Evolutionary conservation across 2,329 filamentous ascomycete species (phyloP).

Genomic region (Trichoderma cornu-damae): DNA sequence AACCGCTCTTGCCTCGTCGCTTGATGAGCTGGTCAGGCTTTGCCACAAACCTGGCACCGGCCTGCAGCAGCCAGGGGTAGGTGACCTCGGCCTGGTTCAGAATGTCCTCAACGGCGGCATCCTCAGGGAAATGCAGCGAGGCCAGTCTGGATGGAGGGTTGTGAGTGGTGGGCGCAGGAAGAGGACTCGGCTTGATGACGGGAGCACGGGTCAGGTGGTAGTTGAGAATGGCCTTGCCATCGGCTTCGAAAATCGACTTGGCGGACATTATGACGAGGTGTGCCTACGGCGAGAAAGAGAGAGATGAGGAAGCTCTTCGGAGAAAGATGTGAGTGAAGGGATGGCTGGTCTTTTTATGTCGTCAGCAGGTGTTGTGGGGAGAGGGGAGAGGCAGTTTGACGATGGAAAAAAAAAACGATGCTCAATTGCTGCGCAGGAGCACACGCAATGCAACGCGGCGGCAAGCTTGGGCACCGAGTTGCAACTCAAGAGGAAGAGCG

Average conservation of each 20-base stretch:
- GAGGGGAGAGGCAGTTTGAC: no score
- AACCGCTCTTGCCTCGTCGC: constrained; percentile 97
- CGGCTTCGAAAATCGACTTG: constrained; percentile 97
- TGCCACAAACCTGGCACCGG: constrained; percentile 88
- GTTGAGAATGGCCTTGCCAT: constrained; percentile 99
- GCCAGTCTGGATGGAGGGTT: constrained; percentile 89
- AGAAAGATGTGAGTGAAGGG: neutral
- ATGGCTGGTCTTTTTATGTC: constrained; percentile 16
- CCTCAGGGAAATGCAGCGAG: constrained; percentile 87
- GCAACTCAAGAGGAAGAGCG: neutral
- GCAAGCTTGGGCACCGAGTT: constrained; percentile 8
- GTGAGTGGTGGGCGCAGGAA: constrained; percentile 77
- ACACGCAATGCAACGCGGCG: neutral
- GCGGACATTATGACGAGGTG: constrained; percentile 46
- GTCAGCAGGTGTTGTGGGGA: constrained; percentile 18
- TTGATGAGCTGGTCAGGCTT: constrained; percentile 99
- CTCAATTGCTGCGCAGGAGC: constrained; percentile 6
- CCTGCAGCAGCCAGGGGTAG: constrained; percentile 88
- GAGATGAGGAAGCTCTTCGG: neutral
- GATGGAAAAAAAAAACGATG: neutral
- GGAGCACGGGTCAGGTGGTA: constrained; percentile 98
- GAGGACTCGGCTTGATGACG: constrained; percentile 96
- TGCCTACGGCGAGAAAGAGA: constrained; percentile 24
- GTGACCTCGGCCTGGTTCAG: constrained; percentile 93
- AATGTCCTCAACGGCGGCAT: constrained; percentile 73